Evolutionary conservation across 2,329 filamentous ascomycete species (phyloP), one percentile per base, ranked within the genome.

Genomic region (Cadophora gregata): DNA sequence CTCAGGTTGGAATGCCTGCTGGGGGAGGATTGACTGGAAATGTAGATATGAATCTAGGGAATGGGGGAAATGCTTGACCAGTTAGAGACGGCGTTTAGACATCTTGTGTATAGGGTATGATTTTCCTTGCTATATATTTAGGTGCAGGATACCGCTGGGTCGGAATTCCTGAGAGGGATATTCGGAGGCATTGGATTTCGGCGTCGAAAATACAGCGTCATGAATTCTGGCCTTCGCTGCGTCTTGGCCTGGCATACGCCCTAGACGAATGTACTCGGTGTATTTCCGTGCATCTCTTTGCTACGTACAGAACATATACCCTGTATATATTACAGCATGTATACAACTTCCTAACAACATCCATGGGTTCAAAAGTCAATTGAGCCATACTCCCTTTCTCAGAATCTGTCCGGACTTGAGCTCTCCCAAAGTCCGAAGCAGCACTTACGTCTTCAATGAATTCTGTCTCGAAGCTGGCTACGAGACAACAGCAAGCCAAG

Each of bases 31-130:
- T 58, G 53, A 16, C 16, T 24, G 27, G 58, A 4, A 47, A 31
- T 48, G 42, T 60, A 10, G 42, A 48, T n/a, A 60, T 60, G 38
- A 45, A 45, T 59, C n/a, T 59, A 36, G 56, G 56, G 12, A 29
- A 12, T 27, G 21, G 36, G 25, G 56, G 56, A 6, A 59, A 59
- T 29, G 14, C 25, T 6, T 59, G 14, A 45, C 10, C 16, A 16
- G 14, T 2, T 16, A 16, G 38, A 42, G 38, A 12, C 38, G n/a
- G n/a, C n/a, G n/a, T 42, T 42, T 42, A 4, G 14, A 42, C 14
- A 42, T 42, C 38, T 16, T 42, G 38, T 42, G 38, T 42, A 42
- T 42, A 3, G 16, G 14, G 16, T 42, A 42, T 42, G 38, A 14
- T 5, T 16, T 2, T 42, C 14, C 19, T 12, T 42, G 5, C 19